These are phyloP conservation scores for Debaryomyces psychrophilus DNA, from an alignment of 1,139 yeast genomes.

Conservation along the genomic window DNA sequence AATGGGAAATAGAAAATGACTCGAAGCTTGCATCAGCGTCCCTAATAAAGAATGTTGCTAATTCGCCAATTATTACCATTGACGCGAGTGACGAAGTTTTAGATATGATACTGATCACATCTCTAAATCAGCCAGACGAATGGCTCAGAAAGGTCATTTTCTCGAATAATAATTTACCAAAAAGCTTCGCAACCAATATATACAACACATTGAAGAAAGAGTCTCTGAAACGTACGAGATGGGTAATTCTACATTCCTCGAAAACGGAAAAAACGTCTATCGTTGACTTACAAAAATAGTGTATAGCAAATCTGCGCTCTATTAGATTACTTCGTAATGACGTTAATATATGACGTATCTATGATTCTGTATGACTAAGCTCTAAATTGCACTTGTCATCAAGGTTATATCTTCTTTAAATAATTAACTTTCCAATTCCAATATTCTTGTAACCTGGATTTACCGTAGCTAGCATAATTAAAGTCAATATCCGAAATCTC, in stretches of 20 bases:
- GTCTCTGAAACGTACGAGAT: constrained; percentile 65
- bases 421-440: constrained; percentile 62
- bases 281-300: constrained; percentile 61
- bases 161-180: constrained; percentile 55
- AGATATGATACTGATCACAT: constrained; percentile 77
- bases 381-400: not conserved
- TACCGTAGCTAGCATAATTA: constrained; percentile 66
- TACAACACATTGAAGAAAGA: constrained; percentile 75
- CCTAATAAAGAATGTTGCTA: constrained; percentile 56
- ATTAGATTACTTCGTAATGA: constrained; percentile 6
- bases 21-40: constrained; percentile 63
- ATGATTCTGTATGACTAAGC: not conserved
- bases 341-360: constrained; percentile 1
- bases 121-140: constrained; percentile 79
- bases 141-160: constrained; percentile 88
- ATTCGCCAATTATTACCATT: constrained; percentile 72
- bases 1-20: constrained; percentile 79
- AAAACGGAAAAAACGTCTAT: constrained; percentile 73
- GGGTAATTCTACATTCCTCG: constrained; percentile 75
- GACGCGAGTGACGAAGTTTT: constrained; percentile 84
- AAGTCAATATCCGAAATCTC: constrained; percentile 73
- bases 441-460: constrained; percentile 64
- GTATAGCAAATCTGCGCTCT: not conserved
- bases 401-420: not conserved
- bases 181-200: constrained; percentile 75